Percentiles rank a stretch among this genome's conserved stretches.
Conservation (phyloP, 768 basidiomycete genomes). For the Boletus subparvulus region DNA sequence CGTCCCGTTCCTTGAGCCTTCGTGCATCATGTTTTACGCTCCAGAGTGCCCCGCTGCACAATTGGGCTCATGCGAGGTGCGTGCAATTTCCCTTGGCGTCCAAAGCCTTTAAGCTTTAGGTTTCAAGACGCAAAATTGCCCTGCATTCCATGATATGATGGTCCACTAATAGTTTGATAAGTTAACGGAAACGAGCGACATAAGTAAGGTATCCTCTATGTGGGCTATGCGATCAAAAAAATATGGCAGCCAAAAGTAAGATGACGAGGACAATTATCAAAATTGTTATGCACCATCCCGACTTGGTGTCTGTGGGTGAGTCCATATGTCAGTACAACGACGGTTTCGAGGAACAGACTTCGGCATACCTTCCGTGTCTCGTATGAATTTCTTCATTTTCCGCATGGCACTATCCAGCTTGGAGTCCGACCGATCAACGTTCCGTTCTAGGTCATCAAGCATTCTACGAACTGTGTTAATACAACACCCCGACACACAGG, state of each 20-base stretch:
- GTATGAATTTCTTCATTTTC: slow-evolving; percentile 75
- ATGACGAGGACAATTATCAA: slow-evolving; percentile 77
- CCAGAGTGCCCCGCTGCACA: neutral
- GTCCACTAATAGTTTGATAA: slow-evolving; percentile 14
- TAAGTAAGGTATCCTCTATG: slow-evolving; percentile 13
- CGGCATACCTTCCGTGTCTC: slow-evolving; percentile 70
- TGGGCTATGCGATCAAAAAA: slow-evolving; percentile 45
- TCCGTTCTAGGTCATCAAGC: slow-evolving; percentile 73
- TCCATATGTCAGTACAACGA: neutral
- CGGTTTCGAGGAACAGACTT: neutral
- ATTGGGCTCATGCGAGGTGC: neutral
- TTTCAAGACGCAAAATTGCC: neutral
- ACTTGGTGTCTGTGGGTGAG: slow-evolving; percentile 63
- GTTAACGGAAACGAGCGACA: slow-evolving; percentile 7
- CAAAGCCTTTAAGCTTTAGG: neutral
- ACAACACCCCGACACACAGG: neutral
- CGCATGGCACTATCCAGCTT: slow-evolving; percentile 66
- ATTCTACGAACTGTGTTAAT: slow-evolving; percentile 48
- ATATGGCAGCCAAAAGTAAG: slow-evolving; percentile 76
- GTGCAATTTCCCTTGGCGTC: neutral
- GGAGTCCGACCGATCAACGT: slow-evolving; percentile 66
- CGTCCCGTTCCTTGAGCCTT: neutral
- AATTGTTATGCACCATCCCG: slow-evolving; percentile 87
- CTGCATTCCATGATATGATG: neutral
- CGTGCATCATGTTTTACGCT: neutral